Evolutionary conservation across 768 basidiomycete species (phyloP), one percentile per base, ranked within the genome.

Genomic region (Tricholoma bakamatsutake): DNA sequence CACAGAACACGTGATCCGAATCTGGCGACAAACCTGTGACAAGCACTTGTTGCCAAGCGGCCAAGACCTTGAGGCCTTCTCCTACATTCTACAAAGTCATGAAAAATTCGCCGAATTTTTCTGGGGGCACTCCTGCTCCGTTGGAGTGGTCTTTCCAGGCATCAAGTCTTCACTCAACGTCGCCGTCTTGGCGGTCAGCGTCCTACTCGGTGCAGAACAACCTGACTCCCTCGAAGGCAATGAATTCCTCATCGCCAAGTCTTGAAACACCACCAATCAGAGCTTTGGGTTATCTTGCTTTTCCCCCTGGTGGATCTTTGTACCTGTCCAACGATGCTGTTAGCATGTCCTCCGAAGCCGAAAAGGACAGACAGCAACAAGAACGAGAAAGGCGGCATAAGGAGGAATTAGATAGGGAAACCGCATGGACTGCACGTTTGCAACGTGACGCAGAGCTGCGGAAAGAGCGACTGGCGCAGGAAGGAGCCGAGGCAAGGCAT

Each of bases 401-500:
- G 45, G 49, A 40, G 28, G 52, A 17, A 12, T 42, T 28, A 24
- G 37, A 56, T 11, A 15, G 42, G 8, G 45, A 55, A 11, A 34
- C 43, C 37, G n/a, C 37, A 39, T 52, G 53, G 55, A 52, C 43
- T 42, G 42, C 49, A 40, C 40, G 58, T 7, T 27, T 56, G n/a
- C 43, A 48, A 27, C 50, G 53, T 42, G 53, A 47, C 24, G 27
- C 46, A 5, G 54, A 55, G 15, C 31, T 51, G 18, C 57, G 50
- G 15, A 34, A 46, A 35, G 58, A 55, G 30, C 61, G 63, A 11
- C 61, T 68, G 11, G 66, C 61, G n/a, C 43, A 57, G 6, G 77
- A 79, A 53, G 72, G 65, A 8, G 71, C 61, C n/a, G 75, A 79
- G 46, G 74, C 74, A 11, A 68, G 71, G n/a, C 66, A 66, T 45